Evolutionary conservation across 2,329 filamentous ascomycete species (phyloP), one percentile per base, ranked within the genome.

Genomic region (Apiospora rasikravindrae): DNA sequence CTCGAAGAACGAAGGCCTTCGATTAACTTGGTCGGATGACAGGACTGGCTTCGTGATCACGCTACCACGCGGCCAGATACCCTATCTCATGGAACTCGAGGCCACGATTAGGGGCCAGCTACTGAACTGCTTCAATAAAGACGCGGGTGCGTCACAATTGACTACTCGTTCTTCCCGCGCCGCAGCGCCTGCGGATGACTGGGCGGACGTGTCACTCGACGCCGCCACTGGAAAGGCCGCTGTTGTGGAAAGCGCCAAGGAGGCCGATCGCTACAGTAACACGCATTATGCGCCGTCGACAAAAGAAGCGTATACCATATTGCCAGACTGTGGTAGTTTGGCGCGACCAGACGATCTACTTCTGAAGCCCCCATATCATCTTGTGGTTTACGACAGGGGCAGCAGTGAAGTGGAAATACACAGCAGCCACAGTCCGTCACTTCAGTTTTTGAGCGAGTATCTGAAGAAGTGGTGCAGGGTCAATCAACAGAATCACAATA

Each of bases 271-370:
- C 49, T 6, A 26, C 33, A 40, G 22, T 22, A n/a, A 14, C 10
- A 11, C 37, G 42, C 57, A 13, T 29, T 24, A 47, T 5, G 14
- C 11, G 4, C 24, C 73, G 51, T 33, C 69, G 51, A 45, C 47
- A 29, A 61, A 66, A 13, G 47, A 69, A 2, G 42, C 69, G 11
- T 71, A 74, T 24, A 79, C 83, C 16, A 80, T 81, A 69, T 77
- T 89, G 3, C 86, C 87, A 1, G 81, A 82, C 37, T 76, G 82
- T 1, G 81, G 78, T 4, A 80, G 80, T 0, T 76, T 88, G 14
- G 82, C 84, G 4, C 81, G 85, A 1, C 87, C 87, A 0, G 85
- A 87, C 67, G 82, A 86, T n/a, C 79, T 88, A 13, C 80, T 87
- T 19, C 78, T 82, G 11, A 82, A 79, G 44, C 84, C 86, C 1